phyloP scores from a whole-genome alignment of 1,284 basidiomycete genomes.

The Irpex sp. region DNA sequence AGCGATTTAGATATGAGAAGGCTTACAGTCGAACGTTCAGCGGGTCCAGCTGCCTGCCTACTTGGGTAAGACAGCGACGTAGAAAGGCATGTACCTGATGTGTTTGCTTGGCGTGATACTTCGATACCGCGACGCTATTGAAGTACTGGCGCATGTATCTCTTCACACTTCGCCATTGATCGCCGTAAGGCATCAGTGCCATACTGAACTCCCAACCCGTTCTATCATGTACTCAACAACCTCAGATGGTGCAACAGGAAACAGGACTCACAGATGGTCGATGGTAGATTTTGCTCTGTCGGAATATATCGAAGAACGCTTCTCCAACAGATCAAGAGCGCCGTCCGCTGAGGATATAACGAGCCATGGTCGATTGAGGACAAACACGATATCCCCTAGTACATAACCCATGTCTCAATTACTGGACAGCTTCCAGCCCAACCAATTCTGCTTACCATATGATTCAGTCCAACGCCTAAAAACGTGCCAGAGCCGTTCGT shows the following conservation, averaged over 20 bases:
- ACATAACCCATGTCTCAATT: neutral
- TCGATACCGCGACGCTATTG: conserved; percentile 29
- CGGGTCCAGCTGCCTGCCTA: conserved; percentile 35
- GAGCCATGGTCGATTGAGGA: neutral
- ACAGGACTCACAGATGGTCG: neutral
- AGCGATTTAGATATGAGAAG: neutral
- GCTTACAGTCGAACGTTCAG: conserved; percentile 15
- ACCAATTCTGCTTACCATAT: neutral
- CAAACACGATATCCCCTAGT: neutral
- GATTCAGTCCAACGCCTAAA: neutral
- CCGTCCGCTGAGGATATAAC: conserved; percentile 2
- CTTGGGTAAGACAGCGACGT: conserved; percentile 31
- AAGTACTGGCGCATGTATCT: conserved; percentile 41
- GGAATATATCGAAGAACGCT: conserved; percentile 5
- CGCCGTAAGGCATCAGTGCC: conserved; percentile 46
- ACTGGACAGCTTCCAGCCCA: neutral
- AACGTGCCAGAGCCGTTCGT: neutral
- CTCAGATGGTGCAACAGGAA: neutral
- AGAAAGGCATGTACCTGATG: conserved; percentile 28
- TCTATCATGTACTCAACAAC: conserved; percentile 19
- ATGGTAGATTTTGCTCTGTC: neutral
- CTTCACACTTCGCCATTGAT: conserved; percentile 43
- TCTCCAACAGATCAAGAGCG: conserved; percentile 1
- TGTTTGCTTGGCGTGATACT: conserved; percentile 27
- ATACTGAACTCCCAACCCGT: conserved; percentile 51